A percentile compares a stretch with the other conserved stretches of the same genome.
Evolutionary conservation across 208 protist genomes (phyloP).

Genomic region (Giardia muris): DNA sequence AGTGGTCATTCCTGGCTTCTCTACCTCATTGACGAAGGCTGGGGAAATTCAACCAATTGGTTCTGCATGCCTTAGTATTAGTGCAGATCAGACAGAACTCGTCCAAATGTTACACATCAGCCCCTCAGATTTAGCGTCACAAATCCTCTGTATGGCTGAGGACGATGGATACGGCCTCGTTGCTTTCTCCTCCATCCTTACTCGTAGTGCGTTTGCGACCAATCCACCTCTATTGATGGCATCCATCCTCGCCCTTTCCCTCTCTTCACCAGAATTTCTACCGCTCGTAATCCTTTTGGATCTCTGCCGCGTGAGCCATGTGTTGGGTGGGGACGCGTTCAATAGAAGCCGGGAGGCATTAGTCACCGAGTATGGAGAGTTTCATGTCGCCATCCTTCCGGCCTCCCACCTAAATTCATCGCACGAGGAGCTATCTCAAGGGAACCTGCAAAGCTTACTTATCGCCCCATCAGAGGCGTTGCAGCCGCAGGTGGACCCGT

Average conservation of each 20-base stretch:
- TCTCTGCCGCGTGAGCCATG: not conserved
- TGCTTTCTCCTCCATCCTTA: not conserved
- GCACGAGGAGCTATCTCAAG: not conserved
- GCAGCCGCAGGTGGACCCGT: not conserved
- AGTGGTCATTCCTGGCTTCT: not conserved
- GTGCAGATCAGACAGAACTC: not conserved
- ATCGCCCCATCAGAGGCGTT: not conserved
- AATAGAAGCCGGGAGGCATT: not conserved
- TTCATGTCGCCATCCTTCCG: not conserved
- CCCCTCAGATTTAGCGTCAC: not conserved
- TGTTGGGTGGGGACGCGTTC: not conserved
- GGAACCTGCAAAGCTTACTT: not conserved
- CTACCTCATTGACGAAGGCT: not conserved
- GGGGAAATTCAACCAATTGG: not conserved
- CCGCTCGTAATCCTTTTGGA: not conserved
- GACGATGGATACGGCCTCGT: not conserved
- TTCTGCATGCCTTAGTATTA: not conserved
- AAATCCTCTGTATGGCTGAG: not conserved
- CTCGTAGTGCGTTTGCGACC: not conserved
- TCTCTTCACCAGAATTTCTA: not conserved
- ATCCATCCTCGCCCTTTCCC: not conserved
- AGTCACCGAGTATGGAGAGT: not conserved
- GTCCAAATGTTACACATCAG: not conserved
- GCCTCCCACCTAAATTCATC: no score
- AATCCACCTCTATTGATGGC: constrained; percentile 11